Evolutionary conservation across 2,329 filamentous ascomycete species (phyloP).

Genomic region (Raffaelea deltoideospora): DNA sequence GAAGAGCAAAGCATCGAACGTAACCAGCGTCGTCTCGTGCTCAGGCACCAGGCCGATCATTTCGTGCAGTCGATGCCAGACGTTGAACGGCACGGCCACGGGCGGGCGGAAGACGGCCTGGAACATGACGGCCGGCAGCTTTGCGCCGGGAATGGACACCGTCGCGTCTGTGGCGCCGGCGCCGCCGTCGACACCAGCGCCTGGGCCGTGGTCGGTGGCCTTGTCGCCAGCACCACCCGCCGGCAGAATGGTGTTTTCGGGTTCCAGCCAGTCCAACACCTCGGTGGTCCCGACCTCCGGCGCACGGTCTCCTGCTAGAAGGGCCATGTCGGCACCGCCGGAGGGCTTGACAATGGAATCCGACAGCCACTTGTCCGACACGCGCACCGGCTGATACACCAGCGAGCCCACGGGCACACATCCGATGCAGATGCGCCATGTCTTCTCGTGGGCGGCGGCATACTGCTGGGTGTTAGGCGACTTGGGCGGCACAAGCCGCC

Average conservation of each 20-base stretch:
- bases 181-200: too few relatives aligned
- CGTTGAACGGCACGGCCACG: conserved; percentile 49
- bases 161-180: conserved; percentile 8
- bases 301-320: too few relatives aligned
- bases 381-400: conserved; percentile 44
- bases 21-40: conserved; percentile 25
- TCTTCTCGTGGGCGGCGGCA: conserved; percentile 21
- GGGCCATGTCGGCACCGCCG: conserved; percentile 23
- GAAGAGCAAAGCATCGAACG: conserved; percentile 44
- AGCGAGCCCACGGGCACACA: conserved; percentile 34
- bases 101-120: conserved; percentile 62
- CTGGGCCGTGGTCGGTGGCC: too few relatives aligned
- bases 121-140: conserved; percentile 59
- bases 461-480: conserved; percentile 7
- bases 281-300: conserved; percentile 14
- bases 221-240: background rate
- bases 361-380: conserved; percentile 62
- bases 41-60: conserved; percentile 33
- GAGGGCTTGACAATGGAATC: conserved; percentile 45
- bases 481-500: conserved; percentile 28
- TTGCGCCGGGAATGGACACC: conserved; percentile 26
- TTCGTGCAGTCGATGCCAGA: conserved; percentile 47
- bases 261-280: conserved; percentile 57
- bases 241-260: conserved; percentile 31
- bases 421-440: conserved; percentile 55